Evolutionary conservation across 2,329 filamentous ascomycete genomes (phyloP).

Genomic region (Penicillium decumbens): DNA sequence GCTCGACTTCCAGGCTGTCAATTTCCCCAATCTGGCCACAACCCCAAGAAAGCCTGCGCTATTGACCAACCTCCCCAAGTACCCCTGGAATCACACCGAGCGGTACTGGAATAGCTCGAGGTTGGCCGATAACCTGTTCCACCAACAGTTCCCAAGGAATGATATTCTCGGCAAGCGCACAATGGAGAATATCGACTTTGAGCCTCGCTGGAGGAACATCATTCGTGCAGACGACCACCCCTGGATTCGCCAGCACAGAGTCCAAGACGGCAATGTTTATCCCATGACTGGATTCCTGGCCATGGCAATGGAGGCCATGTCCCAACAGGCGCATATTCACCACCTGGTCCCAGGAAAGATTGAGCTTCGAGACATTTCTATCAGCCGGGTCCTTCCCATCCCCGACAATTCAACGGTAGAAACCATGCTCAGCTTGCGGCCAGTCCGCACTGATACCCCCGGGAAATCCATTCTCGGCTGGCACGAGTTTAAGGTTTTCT

Average conservation of each 20-base stretch:
- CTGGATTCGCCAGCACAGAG: constrained; percentile 21
- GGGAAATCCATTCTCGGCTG: constrained; percentile 20
- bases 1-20: constrained; percentile 19
- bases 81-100: constrained; percentile 23
- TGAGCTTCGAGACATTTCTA: constrained; percentile 20
- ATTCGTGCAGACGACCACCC: constrained; percentile 22
- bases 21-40: constrained; percentile 13
- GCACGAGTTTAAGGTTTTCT: constrained; percentile 25
- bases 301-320: constrained; percentile 24
- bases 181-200: constrained; percentile 20
- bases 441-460: constrained; percentile 11
- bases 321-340: constrained; percentile 20
- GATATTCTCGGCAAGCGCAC: constrained; percentile 19
- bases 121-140: constrained; percentile 14
- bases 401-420: constrained; percentile 18
- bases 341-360: constrained; percentile 18
- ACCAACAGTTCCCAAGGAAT: constrained; percentile 14
- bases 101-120: constrained; percentile 20
- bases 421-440: constrained; percentile 18
- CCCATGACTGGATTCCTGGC: constrained; percentile 24
- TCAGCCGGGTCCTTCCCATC: constrained; percentile 18
- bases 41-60: constrained; percentile 10
- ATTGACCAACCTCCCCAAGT: constrained; percentile 20
- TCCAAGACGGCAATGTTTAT: constrained; percentile 20
- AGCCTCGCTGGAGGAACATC: constrained; percentile 23